These are phyloP conservation scores for Ilyonectria sp. DNA, from an alignment of 2,329 filamentous ascomycete genomes.

Conservation along the genomic window DNA sequence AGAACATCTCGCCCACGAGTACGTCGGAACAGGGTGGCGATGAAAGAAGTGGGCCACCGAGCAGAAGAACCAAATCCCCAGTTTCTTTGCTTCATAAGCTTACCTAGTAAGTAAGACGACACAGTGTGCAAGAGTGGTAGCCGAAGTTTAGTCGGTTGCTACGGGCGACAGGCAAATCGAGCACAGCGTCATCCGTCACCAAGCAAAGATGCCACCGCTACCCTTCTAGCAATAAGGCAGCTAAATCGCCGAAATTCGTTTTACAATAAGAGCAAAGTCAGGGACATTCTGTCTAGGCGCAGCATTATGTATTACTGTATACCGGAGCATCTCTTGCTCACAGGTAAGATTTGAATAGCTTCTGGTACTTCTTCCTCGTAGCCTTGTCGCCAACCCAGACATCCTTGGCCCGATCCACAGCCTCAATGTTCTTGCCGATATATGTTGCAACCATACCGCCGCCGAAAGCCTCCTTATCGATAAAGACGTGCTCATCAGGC, in stretches of 20 bases:
- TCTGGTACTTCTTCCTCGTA: constrained; percentile 38
- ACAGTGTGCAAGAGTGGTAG: too few relatives aligned
- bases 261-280: too few relatives aligned
- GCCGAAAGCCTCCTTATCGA: constrained; percentile 48
- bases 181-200: too few relatives aligned
- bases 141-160: too few relatives aligned
- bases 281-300: too few relatives aligned
- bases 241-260: too few relatives aligned
- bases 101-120: too few relatives aligned
- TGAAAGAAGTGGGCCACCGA: not conserved
- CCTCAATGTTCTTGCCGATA: constrained; percentile 45
- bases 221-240: too few relatives aligned
- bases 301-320: too few relatives aligned
- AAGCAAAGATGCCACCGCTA: too few relatives aligned
- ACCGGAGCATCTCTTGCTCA: not conserved
- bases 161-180: too few relatives aligned
- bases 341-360: constrained; percentile 43
- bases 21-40: not conserved
- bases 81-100: too few relatives aligned
- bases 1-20: not conserved
- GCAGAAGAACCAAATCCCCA: not conserved
- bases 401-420: constrained; percentile 40
- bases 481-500: constrained; percentile 49
- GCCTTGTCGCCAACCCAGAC: constrained; percentile 44
- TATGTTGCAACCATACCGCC: constrained; percentile 49